Base-by-base conservation (phyloP, 1,139 yeast genomes). In the Protomyces lactucae-debilis region DNA sequence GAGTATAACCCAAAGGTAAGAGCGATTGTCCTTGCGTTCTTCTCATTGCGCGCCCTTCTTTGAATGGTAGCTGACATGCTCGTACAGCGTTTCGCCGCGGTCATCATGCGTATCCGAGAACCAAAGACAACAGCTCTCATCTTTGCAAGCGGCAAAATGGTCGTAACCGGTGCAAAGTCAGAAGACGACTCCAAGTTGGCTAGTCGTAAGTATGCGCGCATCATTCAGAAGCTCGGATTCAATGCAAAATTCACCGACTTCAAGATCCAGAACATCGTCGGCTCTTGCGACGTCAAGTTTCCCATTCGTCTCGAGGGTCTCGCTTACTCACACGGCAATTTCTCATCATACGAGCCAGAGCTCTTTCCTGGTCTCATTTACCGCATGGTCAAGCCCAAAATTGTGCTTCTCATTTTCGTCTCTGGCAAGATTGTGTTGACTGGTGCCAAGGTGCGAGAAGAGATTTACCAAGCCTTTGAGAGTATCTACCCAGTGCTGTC, bases 91-190 rank as follows among this genome's bases (percentile, higher is more conserved):
- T 93, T 93, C 79, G 99, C 99, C 16, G 99, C 99, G 65, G 99
- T 93, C 64, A 93, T 93, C 72, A 95, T 93, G 99, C 89, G 99
- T 82, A 93, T 93, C 71, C 85, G 99, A 77, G 99, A 93, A 75
- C 99, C 99, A 28, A 93, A 93, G 76, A 95, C 99, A 0, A 93
- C 99, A 1, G 99, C 99, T 0, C 82, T 93, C 73, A 95, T 93
- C 71, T 95, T 93, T 77, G 99, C 99, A 1, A 90, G 97, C 4
- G 99, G 99, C 73, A 93, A 93, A 76, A 93, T 93, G 99, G 99
- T 93, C 71, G 99, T 93, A 35, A 93, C 99, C 45, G 99, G 99
- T 83, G 99, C 99, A 37, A 93, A 93, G 76, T 88, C 96, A 51
- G 99, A 93, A 76, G 99, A 93, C 75, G 99, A 93, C 75, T 90